Base-by-base conservation (phyloP, 805 yeast species). In the Jamesozyma spencerorum region DNA sequence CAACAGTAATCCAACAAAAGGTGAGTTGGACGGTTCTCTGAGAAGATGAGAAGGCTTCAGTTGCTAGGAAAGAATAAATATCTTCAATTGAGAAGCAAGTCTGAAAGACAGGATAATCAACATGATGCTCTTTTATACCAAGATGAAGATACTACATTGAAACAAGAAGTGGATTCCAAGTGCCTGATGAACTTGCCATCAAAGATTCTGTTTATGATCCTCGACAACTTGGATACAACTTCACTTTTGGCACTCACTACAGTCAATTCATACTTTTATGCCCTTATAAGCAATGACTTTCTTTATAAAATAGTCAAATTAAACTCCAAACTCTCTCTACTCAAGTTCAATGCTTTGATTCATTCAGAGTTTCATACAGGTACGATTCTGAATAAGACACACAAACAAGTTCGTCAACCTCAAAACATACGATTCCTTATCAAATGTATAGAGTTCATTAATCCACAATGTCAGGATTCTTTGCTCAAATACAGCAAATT, bases 391-490 rank as follows among this genome's bases (percentile, higher is more conserved):
- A n/a, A n/a, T n/a, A n/a, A n/a, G n/a, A 47, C 47, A 7, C 13
- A 14, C 29, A 22, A 20, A 7, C 5, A 13, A 7, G n/a, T 11
- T 7, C 11, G n/a, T n/a, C n/a, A 24, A 18, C 8, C 53, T 3
- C 50, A 50, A 34, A 56, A 57, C 37, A 47, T 49, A 4, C 46
- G 64, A 26, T 55, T 55, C 37, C 37, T 57, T 24, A 54, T 58
- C 4, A 46, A 47, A 18, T 41, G 55, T 12, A 47, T 57, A 13
- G 59, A 57, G 29, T 60, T 60, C 40, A 48, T 42, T 8, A 44
- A 57, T 26, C 64, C 64, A 4, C 54, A 54, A 36, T 58, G 56
- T 32, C 63, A 58, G 36, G 63, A 60, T 39, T 58, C 63, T 13
- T 34, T 60, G 8, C 45, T 58, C 40, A 60, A 60, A 43, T 60